Evolutionary conservation across 2,329 filamentous ascomycete species (phyloP), one percentile per base, ranked within the genome.

Genomic region (Penicillium sp.): DNA sequence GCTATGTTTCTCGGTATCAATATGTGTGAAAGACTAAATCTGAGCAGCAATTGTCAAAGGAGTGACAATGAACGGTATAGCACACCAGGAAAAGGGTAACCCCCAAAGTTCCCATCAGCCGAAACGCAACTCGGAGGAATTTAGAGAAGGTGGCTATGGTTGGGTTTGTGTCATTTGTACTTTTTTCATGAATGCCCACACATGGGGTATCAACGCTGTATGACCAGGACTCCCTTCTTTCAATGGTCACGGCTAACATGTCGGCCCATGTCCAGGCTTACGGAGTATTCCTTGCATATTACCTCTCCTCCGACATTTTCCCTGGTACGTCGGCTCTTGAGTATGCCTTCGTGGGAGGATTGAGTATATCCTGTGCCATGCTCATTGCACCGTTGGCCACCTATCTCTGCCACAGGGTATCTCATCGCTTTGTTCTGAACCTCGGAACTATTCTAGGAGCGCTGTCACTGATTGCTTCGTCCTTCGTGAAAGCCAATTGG

Each of bases 261-360:
- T 24, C 31, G 31, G 27, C 43, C 13, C 9, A 36, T 22, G 6
- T 38, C 7, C 21, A 48, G 34, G 24, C 46, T 16, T 48, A 48
- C 16, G 46, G 34, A 11, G 46, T 48, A 3, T 48, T 18, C 11
- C 18, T 48, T 27, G 46, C 46, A 11, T 18, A 40, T 29, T 48
- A 48, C 16, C 34, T 48, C 6, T 47, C 31, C 3, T 24, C 32
- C 18, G 34, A 47, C 5, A 3, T 47, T 4, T 47, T 47, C 31
- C 44, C 44, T n/a, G 32, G 34, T 6, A 14, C 44, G 4, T 36
- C 52, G 64, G 50, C 59, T 29, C 44, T 69, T n/a, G 66, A 67
- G 45, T 71, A 61, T 50, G 64, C 67, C 5, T 63, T 71, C 31
- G 54, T 71, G 13, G 69, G 68, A 10, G 69, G 69, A 16, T 43